Percentiles rank a stretch among this genome's conserved stretches.
Conservation (phyloP, 345 rosid species). For the Rhizophora mangle region DNA sequence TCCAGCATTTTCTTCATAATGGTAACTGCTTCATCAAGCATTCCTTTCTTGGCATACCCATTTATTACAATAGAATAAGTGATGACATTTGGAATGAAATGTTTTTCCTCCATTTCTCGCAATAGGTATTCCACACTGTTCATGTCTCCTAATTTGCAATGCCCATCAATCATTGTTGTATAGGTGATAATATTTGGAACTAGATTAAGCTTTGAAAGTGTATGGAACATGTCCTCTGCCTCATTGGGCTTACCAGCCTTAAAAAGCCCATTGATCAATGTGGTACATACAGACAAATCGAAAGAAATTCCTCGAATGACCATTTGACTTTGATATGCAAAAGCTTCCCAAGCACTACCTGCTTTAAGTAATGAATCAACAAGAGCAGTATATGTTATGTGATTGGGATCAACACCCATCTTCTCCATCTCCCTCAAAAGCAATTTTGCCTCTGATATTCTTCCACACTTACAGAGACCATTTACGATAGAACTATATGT, state of each 20-base stretch:
- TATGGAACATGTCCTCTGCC: slow-evolving; percentile 50
- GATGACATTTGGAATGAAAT: slow-evolving; percentile 48
- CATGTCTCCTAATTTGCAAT: slow-evolving; percentile 70
- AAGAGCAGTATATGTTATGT: slow-evolving; percentile 60
- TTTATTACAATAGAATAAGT: slow-evolving; percentile 69
- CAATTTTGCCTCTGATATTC: slow-evolving; percentile 50
- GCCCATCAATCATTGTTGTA: slow-evolving; percentile 69
- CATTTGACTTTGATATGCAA: slow-evolving; percentile 71
- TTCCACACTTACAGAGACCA: slow-evolving; percentile 69
- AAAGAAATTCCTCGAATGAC: slow-evolving; percentile 65
- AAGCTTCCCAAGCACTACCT: slow-evolving; percentile 48
- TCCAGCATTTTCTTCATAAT: slow-evolving; percentile 54
- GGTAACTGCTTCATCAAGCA: slow-evolving; percentile 59
- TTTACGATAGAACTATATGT: slow-evolving; percentile 67
- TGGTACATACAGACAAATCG: slow-evolving; percentile 71
- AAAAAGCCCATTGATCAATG: slow-evolving; percentile 73
- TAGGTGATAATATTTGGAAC: slow-evolving; percentile 56
- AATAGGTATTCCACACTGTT: slow-evolving; percentile 44
- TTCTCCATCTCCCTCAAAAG: slow-evolving; percentile 65
- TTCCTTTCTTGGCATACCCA: slow-evolving; percentile 68
- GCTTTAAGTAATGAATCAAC: slow-evolving; percentile 66
- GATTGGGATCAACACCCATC: slow-evolving; percentile 66
- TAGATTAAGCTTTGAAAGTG: slow-evolving; percentile 43
- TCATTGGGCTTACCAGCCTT: slow-evolving; percentile 58
- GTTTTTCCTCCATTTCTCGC: slow-evolving; percentile 56